Base-by-base conservation (phyloP, 768 basidiomycete genomes). In the Cubamyces sp. region DNA sequence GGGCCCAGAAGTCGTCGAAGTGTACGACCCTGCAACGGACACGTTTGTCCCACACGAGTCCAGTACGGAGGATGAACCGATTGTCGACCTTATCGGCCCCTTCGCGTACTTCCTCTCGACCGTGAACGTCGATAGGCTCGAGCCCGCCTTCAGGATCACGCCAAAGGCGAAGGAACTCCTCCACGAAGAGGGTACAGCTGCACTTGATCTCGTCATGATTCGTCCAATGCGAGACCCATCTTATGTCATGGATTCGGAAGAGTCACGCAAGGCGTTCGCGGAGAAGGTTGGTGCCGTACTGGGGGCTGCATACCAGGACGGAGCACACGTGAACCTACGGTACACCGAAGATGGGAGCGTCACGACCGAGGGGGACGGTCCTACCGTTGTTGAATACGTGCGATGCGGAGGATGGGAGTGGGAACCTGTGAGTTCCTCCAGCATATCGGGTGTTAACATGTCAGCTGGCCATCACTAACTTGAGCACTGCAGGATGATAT, bases 61-160 rank as follows among this genome's bases (percentile, higher is more conserved):
- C 61, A 67, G 66, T 55, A 60, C 62, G 5, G 63, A 71, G 54
- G 64, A 74, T 43, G 71, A 73, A 18, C 73, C 78, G 1, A 69
- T 76, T n/a, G 70, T 84, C 14, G 77, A 81, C 40, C 64, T 94
- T 11, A 68, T 79, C 3, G 96, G 94, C 2, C 94, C 94, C 5
- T 97, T 96, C 69, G 79, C 82, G 26, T 98, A 98, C 75, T 91
- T 97, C 72, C 74, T 95, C 25, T 84, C 90, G 9, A 89, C 91
- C 0, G 80, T 90, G 55, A 91, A 94, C 63, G 91, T 91, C 45
- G 91, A 94, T 74, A 82, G 96, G 14, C 78, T 98, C 65, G 96
- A 98, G 74, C 85, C 91, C 5, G 72, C 78, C 14, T 96, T 98
- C 73, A 80, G 85, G 61, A 91, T 97, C 61, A 79, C 85, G 16